These are phyloP conservation scores for Pelargonium citronellum DNA, from an alignment of 441 rosid species.

Conservation along the genomic window DNA sequence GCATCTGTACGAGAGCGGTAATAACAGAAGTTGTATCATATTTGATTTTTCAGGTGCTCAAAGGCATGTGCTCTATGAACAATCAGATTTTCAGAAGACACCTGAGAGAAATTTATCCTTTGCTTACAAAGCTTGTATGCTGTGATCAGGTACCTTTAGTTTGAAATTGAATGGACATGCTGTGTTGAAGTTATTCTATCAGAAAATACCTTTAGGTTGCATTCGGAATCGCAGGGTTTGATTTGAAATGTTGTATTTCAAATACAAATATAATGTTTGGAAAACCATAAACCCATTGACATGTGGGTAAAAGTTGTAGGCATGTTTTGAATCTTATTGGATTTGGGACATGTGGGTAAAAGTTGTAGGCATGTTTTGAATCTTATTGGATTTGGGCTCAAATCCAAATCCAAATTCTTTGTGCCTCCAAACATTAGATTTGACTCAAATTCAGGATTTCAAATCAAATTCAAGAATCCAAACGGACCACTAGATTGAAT, in stretches of 20 bases:
- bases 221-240: background rate
- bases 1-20: background rate
- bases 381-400: too few relatives aligned
- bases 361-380: too few relatives aligned
- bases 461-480: too few relatives aligned
- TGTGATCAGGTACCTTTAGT: constrained; percentile 74
- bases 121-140: constrained; percentile 87
- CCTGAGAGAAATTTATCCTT: constrained; percentile 86
- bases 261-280: too few relatives aligned
- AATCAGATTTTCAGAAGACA: constrained; percentile 73
- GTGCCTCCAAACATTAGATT: too few relatives aligned
- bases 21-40: background rate
- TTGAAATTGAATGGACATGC: constrained; percentile 11
- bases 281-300: too few relatives aligned
- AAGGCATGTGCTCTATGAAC: constrained; percentile 94
- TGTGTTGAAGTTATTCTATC: background rate
- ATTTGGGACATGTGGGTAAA: too few relatives aligned
- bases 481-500: background rate
- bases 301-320: too few relatives aligned
- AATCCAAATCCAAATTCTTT: too few relatives aligned
- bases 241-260: too few relatives aligned
- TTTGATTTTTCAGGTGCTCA: constrained; percentile 62
- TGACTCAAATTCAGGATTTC: too few relatives aligned
- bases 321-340: too few relatives aligned
- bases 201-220: background rate